phyloP scores from a whole-genome alignment of 306 rosid species.

The Purshia tridentata region DNA sequence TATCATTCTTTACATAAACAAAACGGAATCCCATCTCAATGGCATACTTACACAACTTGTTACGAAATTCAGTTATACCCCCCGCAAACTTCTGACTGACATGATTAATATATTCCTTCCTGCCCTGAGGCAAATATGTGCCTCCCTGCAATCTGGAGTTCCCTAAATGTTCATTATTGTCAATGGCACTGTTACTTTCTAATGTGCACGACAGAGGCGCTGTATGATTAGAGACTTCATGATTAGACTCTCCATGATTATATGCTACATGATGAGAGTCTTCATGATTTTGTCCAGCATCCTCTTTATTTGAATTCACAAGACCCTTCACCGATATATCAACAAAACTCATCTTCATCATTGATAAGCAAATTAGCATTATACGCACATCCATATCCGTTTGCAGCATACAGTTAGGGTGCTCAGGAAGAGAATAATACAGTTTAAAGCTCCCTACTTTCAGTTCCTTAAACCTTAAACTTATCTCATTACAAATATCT shows the following conservation, averaged over 20 bases:
- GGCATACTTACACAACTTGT: background rate
- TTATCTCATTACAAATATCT: background rate
- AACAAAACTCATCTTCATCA: background rate
- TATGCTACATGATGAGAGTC: background rate
- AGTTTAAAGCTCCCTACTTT: background rate
- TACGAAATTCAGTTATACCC: background rate
- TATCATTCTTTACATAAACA: background rate
- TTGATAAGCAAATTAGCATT: background rate
- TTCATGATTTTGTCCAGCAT: background rate
- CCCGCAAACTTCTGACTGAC: background rate
- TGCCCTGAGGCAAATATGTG: background rate
- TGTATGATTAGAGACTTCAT: background rate
- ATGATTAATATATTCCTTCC: background rate
- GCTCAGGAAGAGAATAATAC: background rate
- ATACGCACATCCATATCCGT: background rate
- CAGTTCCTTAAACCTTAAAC: background rate
- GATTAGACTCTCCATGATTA: background rate
- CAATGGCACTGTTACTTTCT: background rate
- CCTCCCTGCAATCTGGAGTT: background rate
- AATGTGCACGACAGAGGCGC: background rate
- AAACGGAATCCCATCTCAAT: background rate
- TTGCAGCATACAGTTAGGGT: background rate
- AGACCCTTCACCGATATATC: background rate
- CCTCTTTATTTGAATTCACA: background rate
- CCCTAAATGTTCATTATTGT: background rate